Evolutionary conservation across 257 asterid genomes (phyloP).

Genomic region (Agastache rugosa): DNA sequence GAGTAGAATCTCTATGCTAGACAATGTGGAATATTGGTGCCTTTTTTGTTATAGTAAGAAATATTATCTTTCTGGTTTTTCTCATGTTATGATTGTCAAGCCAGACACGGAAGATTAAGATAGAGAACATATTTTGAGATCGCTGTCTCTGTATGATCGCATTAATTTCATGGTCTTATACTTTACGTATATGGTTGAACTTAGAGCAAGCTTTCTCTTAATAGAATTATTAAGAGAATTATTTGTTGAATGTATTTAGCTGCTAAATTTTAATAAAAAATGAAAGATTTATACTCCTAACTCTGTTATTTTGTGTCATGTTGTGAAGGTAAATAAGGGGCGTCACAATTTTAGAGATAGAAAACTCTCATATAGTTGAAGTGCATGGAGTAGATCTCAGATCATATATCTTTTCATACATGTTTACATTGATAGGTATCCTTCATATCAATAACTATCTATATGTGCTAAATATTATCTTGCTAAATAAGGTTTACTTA

Average conservation of each 20-base stretch:
- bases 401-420: not conserved
- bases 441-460: not conserved
- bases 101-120: not conserved
- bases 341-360: not conserved
- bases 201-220: not conserved
- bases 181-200: not conserved
- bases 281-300: not conserved
- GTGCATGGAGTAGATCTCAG: not conserved
- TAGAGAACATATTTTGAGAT: not conserved
- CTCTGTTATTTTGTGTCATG: not conserved
- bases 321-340: not conserved
- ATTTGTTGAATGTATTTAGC: not conserved
- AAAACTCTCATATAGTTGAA: not conserved
- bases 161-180: not conserved
- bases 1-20: not conserved
- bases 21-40: not conserved
- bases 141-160: not conserved
- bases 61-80: not conserved
- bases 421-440: not conserved
- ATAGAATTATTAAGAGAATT: not conserved
- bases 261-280: not conserved
- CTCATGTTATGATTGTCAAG: not conserved
- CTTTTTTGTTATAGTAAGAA: not conserved
- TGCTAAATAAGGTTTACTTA: not conserved
- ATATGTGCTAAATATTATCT: not conserved